phyloP scores from a whole-genome alignment of 768 basidiomycete species.

The Boletus sp. region DNA sequence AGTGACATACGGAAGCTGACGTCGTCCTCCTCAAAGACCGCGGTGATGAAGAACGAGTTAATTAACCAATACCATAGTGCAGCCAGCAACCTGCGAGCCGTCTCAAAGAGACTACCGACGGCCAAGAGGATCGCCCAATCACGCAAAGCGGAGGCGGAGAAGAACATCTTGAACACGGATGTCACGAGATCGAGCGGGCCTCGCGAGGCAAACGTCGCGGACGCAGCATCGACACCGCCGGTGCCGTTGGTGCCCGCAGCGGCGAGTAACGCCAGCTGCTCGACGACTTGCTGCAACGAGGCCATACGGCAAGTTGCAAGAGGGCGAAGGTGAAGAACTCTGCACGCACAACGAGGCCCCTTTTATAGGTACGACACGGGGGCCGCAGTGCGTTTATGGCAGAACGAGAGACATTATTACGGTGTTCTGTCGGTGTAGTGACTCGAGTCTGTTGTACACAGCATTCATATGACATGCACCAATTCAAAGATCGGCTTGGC shows the following conservation, averaged over 20 bases:
- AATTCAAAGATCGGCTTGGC: background rate
- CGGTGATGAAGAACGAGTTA: conserved; percentile 60
- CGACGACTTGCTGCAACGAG: conserved; percentile 29
- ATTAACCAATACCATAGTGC: conserved; percentile 42
- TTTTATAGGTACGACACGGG: conserved; percentile 12
- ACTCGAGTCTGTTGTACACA: conserved; percentile 10
- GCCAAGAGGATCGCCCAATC: conserved; percentile 66
- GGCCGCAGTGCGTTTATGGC: background rate
- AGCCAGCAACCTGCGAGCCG: conserved; percentile 45
- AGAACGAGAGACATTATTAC: background rate
- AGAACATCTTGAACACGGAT: conserved; percentile 41
- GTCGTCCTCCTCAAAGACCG: conserved; percentile 57
- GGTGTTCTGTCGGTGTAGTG: background rate
- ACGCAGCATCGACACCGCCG: conserved; percentile 13
- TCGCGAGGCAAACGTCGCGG: conserved; percentile 7
- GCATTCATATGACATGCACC: background rate
- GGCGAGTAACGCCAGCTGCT: conserved; percentile 27
- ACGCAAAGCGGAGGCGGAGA: conserved; percentile 51
- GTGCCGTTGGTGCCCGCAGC: conserved; percentile 11
- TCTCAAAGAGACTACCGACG: conserved; percentile 61
- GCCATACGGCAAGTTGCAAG: conserved; percentile 14
- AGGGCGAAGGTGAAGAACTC: background rate
- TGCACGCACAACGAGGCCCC: background rate
- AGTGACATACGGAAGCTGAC: conserved; percentile 46
- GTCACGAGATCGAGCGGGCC: conserved; percentile 28